phyloP scores from a whole-genome alignment of 2,329 filamentous ascomycete species.

The Aspergillus texensis region DNA sequence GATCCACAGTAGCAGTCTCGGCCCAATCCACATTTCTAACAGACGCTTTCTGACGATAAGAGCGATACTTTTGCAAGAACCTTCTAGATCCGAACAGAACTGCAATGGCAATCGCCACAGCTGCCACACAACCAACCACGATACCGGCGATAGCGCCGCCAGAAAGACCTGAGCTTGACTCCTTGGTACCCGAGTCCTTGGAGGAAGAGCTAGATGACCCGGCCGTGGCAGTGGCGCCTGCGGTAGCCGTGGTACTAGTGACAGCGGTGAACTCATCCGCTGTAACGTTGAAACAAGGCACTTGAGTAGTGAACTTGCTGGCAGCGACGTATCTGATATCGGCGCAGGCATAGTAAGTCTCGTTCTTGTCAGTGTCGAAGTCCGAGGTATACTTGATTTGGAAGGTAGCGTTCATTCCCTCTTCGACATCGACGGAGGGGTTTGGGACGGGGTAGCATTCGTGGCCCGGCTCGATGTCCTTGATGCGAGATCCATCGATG shows the following conservation, averaged over 20 bases:
- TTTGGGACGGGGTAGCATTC: constrained; percentile 49
- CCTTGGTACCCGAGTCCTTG: constrained; percentile 22
- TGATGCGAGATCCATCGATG: constrained; percentile 35
- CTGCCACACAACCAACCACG: constrained; percentile 34
- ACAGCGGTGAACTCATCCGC: constrained; percentile 32
- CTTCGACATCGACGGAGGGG: constrained; percentile 33
- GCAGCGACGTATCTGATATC: constrained; percentile 50
- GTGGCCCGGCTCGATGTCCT: constrained; percentile 47
- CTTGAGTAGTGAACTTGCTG: constrained; percentile 42
- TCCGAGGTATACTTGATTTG: constrained; percentile 49
- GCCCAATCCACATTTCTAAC: constrained; percentile 18
- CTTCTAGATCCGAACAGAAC: constrained; percentile 23
- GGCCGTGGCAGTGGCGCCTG: constrained; percentile 12
- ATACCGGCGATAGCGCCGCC: constrained; percentile 49
- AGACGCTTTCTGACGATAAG: constrained; percentile 14
- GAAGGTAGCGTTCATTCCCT: constrained; percentile 49
- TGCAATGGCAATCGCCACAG: constrained; percentile 17
- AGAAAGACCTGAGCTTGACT: constrained; percentile 34
- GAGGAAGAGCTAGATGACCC: constrained; percentile 20
- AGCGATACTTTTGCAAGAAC: constrained; percentile 18
- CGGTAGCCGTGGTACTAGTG: constrained; percentile 2
- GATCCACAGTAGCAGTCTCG: constrained; percentile 9
- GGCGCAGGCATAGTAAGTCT: constrained; percentile 52
- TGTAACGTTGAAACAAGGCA: constrained; percentile 54
- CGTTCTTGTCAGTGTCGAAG: constrained; percentile 43